A percentile compares a stretch with the other conserved stretches of the same genome.
These are phyloP conservation scores for Umbelopsis vinacea DNA, from an alignment of 192 early-diverging fungal species.

Conservation along the genomic window DNA sequence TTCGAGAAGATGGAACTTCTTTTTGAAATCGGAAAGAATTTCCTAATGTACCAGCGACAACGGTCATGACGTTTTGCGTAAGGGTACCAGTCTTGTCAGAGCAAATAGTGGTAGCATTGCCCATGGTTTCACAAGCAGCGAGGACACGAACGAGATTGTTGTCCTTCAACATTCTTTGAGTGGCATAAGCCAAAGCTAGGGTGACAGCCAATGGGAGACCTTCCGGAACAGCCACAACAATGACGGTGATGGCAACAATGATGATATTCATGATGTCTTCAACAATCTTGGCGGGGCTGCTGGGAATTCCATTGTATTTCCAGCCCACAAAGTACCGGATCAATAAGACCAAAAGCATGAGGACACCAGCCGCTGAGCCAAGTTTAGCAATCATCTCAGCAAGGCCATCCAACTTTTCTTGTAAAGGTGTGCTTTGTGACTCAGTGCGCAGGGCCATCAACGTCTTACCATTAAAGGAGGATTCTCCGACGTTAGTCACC, in stretches of 20 bases:
- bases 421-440: conserved; percentile 88
- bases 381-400: conserved; percentile 95
- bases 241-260: conserved; percentile 90
- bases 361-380: conserved; percentile 79
- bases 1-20: conserved; percentile 42
- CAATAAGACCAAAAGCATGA: conserved; percentile 88
- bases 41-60: conserved; percentile 87
- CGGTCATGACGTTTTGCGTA: conserved; percentile 97
- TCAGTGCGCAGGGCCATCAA: conserved; percentile 89
- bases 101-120: conserved; percentile 97
- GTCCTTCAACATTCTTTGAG: conserved; percentile 94
- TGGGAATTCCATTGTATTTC: conserved; percentile 28
- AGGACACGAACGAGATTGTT: conserved; percentile 97
- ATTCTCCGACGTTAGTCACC: conserved; percentile 80
- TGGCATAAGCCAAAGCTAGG: conserved; percentile 89
- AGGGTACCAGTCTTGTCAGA: conserved; percentile 99
- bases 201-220: conserved; percentile 98
- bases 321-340: conserved; percentile 82
- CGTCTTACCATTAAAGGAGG: conserved; percentile 89
- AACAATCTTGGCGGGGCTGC: conserved; percentile 57
- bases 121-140: conserved; percentile 98
- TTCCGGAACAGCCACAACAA: conserved; percentile 98
- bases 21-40: conserved; percentile 65
- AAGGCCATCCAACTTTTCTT: conserved; percentile 85
- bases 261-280: conserved; percentile 75